phyloP scores from a whole-genome alignment of 2,329 filamentous ascomycete species.

The Exophiala oligosperma region DNA sequence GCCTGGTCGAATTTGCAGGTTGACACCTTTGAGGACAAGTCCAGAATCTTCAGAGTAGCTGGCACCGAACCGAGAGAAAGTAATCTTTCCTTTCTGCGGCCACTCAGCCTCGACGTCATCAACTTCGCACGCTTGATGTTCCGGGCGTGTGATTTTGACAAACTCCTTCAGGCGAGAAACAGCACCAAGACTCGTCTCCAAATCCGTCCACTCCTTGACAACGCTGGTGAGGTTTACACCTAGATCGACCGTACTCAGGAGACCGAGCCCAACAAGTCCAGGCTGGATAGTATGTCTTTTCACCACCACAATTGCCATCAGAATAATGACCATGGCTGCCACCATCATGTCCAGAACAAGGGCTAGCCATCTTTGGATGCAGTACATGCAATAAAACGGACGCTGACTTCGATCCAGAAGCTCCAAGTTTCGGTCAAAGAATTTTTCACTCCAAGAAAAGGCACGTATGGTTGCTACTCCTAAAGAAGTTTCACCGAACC shows the following conservation, averaged over 20 bases:
- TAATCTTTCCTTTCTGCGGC: constrained; percentile 29
- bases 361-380: constrained; percentile 59
- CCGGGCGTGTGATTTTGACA: constrained; percentile 43
- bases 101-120: constrained; percentile 19
- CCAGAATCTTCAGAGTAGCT: constrained; percentile 21
- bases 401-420: constrained; percentile 56
- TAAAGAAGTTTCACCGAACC: constrained; percentile 58
- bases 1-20: constrained; percentile 30
- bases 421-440: constrained; percentile 46
- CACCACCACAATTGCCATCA: constrained; percentile 52
- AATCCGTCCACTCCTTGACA: constrained; percentile 56
- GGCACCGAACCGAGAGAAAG: constrained; percentile 24
- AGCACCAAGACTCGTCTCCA: constrained; percentile 61
- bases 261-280: constrained; percentile 53
- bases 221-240: constrained; percentile 53
- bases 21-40: constrained; percentile 32
- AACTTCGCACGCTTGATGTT: constrained; percentile 45
- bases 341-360: constrained; percentile 54
- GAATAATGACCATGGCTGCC: constrained; percentile 47
- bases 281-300: constrained; percentile 45
- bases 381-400: constrained; percentile 59
- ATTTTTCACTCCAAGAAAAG: constrained; percentile 54
- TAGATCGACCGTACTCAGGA: constrained; percentile 56
- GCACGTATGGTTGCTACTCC: constrained; percentile 58
- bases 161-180: constrained; percentile 58